Base-by-base conservation (phyloP, 306 rosid species). In the Aeschynomene evenia region DNA sequence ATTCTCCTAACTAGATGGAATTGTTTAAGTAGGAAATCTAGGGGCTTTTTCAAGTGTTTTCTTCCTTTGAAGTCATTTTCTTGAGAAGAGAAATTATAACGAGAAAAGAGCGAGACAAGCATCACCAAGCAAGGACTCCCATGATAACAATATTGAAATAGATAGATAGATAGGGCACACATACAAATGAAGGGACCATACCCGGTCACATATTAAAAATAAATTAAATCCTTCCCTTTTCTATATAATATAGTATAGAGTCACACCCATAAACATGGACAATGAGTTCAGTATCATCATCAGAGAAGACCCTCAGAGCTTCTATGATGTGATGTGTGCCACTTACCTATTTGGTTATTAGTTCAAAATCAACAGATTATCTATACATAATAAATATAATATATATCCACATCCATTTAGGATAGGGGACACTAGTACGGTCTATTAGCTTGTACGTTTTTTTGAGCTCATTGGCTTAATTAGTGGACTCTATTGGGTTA, bases 21-120 rank as follows among this genome's bases (percentile, higher is more conserved):
- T 82, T 51, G 72, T 74, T 78, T 66, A 64, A 74, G 78, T 59
- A 78, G 24, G 66, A 82, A 70, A 70, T 74, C 61, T 60, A 7
- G 23, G 64, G 66, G 31, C 79, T 82, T 74, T 81, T 73, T 45
- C 45, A 7, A 26, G 63, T 78, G 78, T 59, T 74, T 43, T 59
- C 65, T 65, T 74, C 86, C 71, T 45, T 71, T 78, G 66, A 29
- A 52, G 83, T 78, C 86, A 79, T 82, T 78, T 70, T 82, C 81
- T 74, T 31, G 24, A 53, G 18, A 82, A 74, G 74, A 82, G 73
- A 74, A 74, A 82, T 46, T 51, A 42, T 28, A 64, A 68, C 52
- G 34, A 49, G 78, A 73, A 52, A 82, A 74, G 83, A 36, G 70
- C 26, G 56, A 69, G 83, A 64, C 77, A 73, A 73, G 23, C 71